These are phyloP conservation scores for Xylaria cubensis DNA, from an alignment of 495 filamentous ascomycete species.

Conservation along the genomic window DNA sequence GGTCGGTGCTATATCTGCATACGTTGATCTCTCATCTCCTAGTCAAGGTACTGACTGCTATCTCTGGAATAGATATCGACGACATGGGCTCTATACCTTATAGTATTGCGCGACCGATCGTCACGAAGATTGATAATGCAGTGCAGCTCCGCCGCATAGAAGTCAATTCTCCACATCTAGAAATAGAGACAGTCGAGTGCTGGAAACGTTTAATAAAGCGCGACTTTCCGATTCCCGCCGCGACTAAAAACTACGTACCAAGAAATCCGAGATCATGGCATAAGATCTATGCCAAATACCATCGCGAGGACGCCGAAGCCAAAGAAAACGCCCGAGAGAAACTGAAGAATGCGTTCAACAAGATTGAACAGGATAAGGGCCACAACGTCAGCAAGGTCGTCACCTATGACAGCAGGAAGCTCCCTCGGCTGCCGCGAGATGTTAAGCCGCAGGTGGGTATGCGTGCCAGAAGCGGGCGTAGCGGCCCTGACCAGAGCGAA, in stretches of 20 bases:
- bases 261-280: constrained; percentile 45
- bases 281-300: constrained; percentile 47
- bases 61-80: constrained; percentile 28
- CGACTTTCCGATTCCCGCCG: constrained; percentile 38
- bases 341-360: constrained; percentile 44
- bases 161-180: constrained; percentile 43
- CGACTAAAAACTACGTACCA: constrained; percentile 38
- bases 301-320: constrained; percentile 53
- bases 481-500: constrained; percentile 15
- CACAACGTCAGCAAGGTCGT: constrained; percentile 40
- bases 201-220: constrained; percentile 51
- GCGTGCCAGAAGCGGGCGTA: not conserved
- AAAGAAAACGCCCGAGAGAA: constrained; percentile 54
- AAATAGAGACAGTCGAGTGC: constrained; percentile 37
- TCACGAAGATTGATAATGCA: constrained; percentile 41
- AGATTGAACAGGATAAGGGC: constrained; percentile 38
- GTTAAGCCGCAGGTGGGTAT: constrained; percentile 23
- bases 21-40: constrained; percentile 11
- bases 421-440: constrained; percentile 31
- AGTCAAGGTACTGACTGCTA: constrained; percentile 24
- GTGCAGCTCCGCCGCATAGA: constrained; percentile 48
- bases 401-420: constrained; percentile 33
- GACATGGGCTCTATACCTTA: constrained; percentile 35
- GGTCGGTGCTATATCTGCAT: constrained; percentile 19
- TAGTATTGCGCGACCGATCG: constrained; percentile 29